Evolutionary conservation across 106 monocot genomes (phyloP).

Genomic region (Ottelia alismoides): DNA sequence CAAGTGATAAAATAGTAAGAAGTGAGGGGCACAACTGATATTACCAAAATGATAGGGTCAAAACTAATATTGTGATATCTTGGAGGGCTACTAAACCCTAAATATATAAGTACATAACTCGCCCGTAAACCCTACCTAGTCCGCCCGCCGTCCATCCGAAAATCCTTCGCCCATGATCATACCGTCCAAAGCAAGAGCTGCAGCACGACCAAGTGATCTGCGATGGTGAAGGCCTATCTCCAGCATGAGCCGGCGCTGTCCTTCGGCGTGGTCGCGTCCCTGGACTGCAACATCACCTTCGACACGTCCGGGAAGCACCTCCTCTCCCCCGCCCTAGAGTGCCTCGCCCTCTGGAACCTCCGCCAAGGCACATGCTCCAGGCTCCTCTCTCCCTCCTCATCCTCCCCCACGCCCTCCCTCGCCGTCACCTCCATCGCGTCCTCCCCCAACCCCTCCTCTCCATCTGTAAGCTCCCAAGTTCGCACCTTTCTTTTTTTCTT

Average conservation of each 20-base stretch:
- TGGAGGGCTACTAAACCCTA: too few species aligned
- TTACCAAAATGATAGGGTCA: too few species aligned
- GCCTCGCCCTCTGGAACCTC: conserved; percentile 54
- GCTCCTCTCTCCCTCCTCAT: conserved; percentile 24
- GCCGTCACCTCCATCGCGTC: conserved; percentile 33
- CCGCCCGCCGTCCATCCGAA: too few species aligned
- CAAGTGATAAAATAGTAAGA: too few species aligned
- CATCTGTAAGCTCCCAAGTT: not conserved
- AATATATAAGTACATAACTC: too few species aligned
- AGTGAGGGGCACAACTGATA: too few species aligned
- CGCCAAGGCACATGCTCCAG: conserved; percentile 36
- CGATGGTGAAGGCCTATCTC: conserved; percentile 96
- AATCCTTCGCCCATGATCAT: too few species aligned
- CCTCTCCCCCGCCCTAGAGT: conserved; percentile 71
- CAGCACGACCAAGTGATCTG: too few species aligned
- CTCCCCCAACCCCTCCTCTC: conserved; percentile 9
- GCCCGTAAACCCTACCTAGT: too few species aligned
- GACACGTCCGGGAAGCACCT: conserved; percentile 55
- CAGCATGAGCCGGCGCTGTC: conserved; percentile 55
- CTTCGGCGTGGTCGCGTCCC: conserved; percentile 77
- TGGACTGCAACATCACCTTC: conserved; percentile 71
- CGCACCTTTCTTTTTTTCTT: not conserved
- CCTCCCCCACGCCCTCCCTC: conserved; percentile 19
- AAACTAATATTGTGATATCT: too few species aligned
- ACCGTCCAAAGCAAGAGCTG: too few species aligned